Base-by-base conservation (phyloP, 768 basidiomycete species). In the Lactifluus subvellereus region DNA sequence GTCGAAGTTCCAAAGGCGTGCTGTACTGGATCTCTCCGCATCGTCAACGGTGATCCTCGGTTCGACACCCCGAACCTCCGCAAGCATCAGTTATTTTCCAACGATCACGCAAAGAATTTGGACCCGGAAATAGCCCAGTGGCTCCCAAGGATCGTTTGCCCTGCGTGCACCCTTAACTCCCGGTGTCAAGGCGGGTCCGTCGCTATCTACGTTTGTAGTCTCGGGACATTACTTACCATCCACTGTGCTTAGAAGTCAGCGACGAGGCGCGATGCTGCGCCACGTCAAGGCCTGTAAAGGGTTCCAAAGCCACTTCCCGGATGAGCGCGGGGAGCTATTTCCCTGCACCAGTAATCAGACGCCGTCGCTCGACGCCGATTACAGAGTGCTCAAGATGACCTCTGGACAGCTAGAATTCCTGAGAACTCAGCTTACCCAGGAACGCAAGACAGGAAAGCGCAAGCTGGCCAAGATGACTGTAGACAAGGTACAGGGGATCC, bases 41-140 rank as follows among this genome's bases (percentile, higher is more conserved):
- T n/a, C 45, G 7, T 4, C 18, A 14, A 51, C 3, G 40, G 32
- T 43, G 11, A 9, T 8, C 49, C 47, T 35, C 32, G 11, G 6
- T 22, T 38, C 8, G 16, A n/a, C 16, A 35, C 6, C 40, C 8
- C 18, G 22, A 57, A 33, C 32, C 48, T 62, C n/a, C 38, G 18
- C 49, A 62, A 33, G 33, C 61, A 62, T 51, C 61, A 62, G 32
- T 14, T 62, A 35, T 62, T 57, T 49, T 62, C 61, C 27, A 33
- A 35, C 8, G 61, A 62, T 0, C 61, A 62, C 20, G 61, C 55
- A 10, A 32, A 33, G 2, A 42, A 18, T 32, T 35, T 62, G 40
- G 49, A 51, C 48, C 40, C 55, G 1, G 61, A 62, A 42, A 57
- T 57, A 32, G n/a, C 38, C 40, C 61, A 62, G 22, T 62, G 61